These are phyloP conservation scores for Exsudoporus frostii DNA, from an alignment of 768 basidiomycete genomes.

Conservation along the genomic window DNA sequence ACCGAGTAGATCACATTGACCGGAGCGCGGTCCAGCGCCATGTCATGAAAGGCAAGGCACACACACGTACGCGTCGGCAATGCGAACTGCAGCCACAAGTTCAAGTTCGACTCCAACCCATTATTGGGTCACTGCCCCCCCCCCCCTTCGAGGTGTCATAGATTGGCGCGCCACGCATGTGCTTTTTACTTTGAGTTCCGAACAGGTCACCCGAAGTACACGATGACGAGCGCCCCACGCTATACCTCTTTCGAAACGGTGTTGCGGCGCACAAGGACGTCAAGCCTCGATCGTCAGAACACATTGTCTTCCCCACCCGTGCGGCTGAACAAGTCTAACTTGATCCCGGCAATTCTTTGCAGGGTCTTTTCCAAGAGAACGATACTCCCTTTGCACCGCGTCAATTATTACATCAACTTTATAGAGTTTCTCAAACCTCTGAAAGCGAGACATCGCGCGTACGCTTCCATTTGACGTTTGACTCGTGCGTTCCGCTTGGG, in stretches of 20 bases:
- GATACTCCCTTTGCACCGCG: neutral
- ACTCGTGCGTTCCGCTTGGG: neutral
- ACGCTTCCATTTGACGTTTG: neutral
- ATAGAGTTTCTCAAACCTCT: neutral
- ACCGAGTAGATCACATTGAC: neutral
- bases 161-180: too few relatives aligned
- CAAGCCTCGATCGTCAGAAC: neutral
- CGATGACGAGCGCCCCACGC: neutral
- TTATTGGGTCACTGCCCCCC: too few relatives aligned
- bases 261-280: neutral
- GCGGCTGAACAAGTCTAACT: constrained; percentile 7
- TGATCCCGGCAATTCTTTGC: neutral
- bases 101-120: neutral
- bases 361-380: neutral
- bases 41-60: neutral
- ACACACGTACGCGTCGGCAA: neutral
- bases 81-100: neutral
- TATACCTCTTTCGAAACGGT: neutral
- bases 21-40: too few relatives aligned
- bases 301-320: too few relatives aligned
- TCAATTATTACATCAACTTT: neutral
- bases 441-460: neutral
- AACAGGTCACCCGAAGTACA: neutral
- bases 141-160: too few relatives aligned
- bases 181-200: neutral